phyloP scores from a whole-genome alignment of 495 filamentous ascomycete species.

The Podospora pseudocomata region DNA sequence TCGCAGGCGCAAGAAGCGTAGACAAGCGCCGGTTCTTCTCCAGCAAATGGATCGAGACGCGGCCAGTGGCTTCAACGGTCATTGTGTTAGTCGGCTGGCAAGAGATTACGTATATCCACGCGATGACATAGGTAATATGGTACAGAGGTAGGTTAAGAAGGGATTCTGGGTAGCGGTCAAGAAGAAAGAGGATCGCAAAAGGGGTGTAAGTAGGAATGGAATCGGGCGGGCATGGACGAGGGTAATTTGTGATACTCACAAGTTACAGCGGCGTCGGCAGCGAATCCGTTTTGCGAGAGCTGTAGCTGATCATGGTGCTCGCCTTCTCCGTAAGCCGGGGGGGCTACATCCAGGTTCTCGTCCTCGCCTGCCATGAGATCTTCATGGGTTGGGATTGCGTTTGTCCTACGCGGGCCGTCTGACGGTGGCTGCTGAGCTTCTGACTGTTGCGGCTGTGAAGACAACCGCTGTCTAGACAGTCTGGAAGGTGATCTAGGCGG shows the following conservation, averaged over 20 bases:
- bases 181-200: neutral
- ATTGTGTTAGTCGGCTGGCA: neutral
- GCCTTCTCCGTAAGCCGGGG: conserved; percentile 47
- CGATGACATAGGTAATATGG: neutral
- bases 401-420: conserved; percentile 15
- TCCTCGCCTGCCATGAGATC: conserved; percentile 22
- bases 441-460: neutral
- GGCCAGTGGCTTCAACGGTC: conserved; percentile 53
- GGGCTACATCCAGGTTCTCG: conserved; percentile 34
- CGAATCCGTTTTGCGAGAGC: conserved; percentile 47
- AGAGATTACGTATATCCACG: neutral
- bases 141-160: neutral
- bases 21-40: conserved; percentile 61
- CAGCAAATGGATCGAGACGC: conserved; percentile 71
- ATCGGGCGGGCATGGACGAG: neutral
- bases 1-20: conserved; percentile 60
- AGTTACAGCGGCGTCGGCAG: conserved; percentile 45
- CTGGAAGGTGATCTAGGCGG: too few species aligned
- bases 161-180: neutral
- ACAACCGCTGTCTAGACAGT: neutral
- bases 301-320: conserved; percentile 44
- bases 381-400: conserved; percentile 24
- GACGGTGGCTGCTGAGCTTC: neutral
- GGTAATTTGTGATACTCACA: conserved; percentile 22
- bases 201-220: neutral